Conservation (phyloP, 1,284 basidiomycete genomes). For the Trichosporon coremiiforme region DNA sequence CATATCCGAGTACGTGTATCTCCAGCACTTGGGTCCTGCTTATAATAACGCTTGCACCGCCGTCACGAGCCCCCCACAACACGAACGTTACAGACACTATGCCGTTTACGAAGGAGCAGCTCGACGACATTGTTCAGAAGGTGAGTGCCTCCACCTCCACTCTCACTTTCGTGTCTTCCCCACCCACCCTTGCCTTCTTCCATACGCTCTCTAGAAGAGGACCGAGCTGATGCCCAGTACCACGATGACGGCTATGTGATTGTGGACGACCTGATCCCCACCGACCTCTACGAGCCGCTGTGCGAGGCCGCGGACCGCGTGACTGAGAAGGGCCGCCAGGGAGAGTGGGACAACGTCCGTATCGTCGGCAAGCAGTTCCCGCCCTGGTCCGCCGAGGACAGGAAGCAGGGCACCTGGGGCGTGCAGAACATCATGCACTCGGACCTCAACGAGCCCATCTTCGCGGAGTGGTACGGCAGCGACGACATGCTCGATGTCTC, state of each 20-base stretch:
- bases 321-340: constrained; percentile 64
- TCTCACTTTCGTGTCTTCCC: background rate
- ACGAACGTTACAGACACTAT: constrained; percentile 18
- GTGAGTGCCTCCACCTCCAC: constrained; percentile 23
- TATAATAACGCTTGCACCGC: background rate
- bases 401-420: constrained; percentile 65
- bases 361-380: constrained; percentile 81
- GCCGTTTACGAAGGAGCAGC: constrained; percentile 32
- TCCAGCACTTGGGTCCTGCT: background rate
- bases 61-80: background rate
- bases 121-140: constrained; percentile 31
- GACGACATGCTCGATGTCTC: constrained; percentile 62
- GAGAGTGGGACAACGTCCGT: constrained; percentile 69
- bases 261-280: constrained; percentile 64
- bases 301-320: constrained; percentile 62
- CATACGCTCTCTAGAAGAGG: background rate
- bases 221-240: constrained; percentile 56
- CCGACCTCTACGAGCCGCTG: constrained; percentile 58
- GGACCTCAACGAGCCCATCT: constrained; percentile 64
- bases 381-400: constrained; percentile 61
- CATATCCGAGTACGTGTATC: background rate
- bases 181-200: too few relatives aligned
- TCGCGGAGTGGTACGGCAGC: constrained; percentile 70
- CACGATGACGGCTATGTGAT: constrained; percentile 72
- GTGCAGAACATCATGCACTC: constrained; percentile 80